Base-by-base conservation (phyloP, 306 rosid species). In the Heteromeles arbutifolia region DNA sequence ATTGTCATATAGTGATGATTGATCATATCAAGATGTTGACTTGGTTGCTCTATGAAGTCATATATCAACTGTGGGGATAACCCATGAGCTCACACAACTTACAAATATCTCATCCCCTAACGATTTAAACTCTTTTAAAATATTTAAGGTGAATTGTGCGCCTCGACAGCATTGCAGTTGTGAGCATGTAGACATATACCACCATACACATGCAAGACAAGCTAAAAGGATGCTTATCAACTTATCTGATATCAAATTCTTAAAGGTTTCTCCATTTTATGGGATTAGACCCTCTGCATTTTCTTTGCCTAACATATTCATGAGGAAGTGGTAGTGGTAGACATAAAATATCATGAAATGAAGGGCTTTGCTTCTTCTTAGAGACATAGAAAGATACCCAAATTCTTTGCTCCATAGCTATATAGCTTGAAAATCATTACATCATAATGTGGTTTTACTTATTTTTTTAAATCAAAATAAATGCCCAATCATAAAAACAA, bases 121-220 rank as follows among this genome's bases (percentile, higher is more conserved):
- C 48, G 22, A 13, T 31, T 57, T 68, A 3, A 19, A 34, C 2
- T 4, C 6, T 59, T 59, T 13, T 25, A 59, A 11, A 25, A 67
- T 29, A n/a, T 19, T 18, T 29, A 45, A 59, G 48, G 41, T 39
- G 21, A 18, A 25, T 31, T 68, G 59, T 63, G 80, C 67, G 76
- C 39, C 80, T 74, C 80, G 79, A 80, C 50, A 39, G 83, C 83
- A 75, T 74, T 66, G 32, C 68, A 66, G 53, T 75, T 69, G 41
- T 18, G 50, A 29, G 22, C 18, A 41, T 48, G 25, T 21, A 41
- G 59, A 79, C 57, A 22, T 11, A 63, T 48, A 48, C 54, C 54
- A 15, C 54, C 15, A 48, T 48, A 18, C 54, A 48, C 8, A 39
- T 9, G 44, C 44, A 48, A 15, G 54, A 48, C 39, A 45, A 69